A percentile compares a stretch with the other conserved stretches of the same genome.
Evolutionary conservation across 2,329 filamentous ascomycete genomes (phyloP).

Genomic region (Orbilia quercus): DNA sequence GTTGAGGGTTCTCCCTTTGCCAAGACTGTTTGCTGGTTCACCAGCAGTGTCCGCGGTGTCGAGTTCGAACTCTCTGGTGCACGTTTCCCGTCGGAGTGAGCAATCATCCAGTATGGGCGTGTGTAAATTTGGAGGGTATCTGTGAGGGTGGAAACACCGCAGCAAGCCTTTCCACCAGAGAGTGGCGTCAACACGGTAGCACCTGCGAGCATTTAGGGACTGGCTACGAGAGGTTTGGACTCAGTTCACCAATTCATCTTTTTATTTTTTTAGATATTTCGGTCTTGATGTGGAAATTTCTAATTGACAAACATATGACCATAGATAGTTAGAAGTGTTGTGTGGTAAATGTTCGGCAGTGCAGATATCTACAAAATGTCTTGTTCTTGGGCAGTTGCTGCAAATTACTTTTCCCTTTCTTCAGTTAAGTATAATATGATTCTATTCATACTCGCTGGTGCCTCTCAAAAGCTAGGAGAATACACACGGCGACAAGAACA

Average conservation of each 20-base stretch:
- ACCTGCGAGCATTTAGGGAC: conserved; percentile 53
- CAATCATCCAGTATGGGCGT: conserved; percentile 52
- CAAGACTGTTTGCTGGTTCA: conserved; percentile 51
- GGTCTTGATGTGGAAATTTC: not conserved
- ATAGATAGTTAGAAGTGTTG: too few relatives aligned
- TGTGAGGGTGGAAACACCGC: conserved; percentile 56
- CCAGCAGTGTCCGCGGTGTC: conserved; percentile 54
- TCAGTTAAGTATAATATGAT: too few relatives aligned
- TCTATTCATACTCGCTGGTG: too few relatives aligned
- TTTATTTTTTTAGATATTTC: conserved; percentile 40
- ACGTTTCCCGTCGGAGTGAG: conserved; percentile 54
- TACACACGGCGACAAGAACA: too few relatives aligned
- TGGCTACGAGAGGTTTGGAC: conserved; percentile 49
- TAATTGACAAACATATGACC: not conserved
- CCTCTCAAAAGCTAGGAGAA: too few relatives aligned
- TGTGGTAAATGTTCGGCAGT: too few relatives aligned
- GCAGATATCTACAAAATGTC: too few relatives aligned
- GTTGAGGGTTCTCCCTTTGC: conserved; percentile 54
- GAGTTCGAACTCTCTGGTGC: conserved; percentile 57
- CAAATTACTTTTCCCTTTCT: too few relatives aligned
- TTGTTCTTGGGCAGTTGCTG: too few relatives aligned
- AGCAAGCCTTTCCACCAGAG: conserved; percentile 56
- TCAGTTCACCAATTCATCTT: conserved; percentile 36
- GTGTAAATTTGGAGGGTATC: conserved; percentile 56
- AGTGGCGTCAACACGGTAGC: conserved; percentile 57